phyloP scores from a whole-genome alignment of 805 yeast species.

The Saccharomyces paradoxus region DNA sequence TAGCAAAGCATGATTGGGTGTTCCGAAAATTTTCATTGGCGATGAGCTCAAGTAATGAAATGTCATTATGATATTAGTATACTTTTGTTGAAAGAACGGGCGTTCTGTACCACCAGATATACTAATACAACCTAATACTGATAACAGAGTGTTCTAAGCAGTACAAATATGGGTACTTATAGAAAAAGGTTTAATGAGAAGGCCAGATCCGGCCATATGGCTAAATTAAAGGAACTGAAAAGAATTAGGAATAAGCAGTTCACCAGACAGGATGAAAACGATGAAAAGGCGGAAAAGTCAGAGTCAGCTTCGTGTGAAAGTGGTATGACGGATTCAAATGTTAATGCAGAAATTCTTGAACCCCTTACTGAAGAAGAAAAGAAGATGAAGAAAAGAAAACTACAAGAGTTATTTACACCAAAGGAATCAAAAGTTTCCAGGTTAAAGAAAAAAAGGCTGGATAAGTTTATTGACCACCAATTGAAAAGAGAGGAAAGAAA shows the following conservation, averaged over 20 bases:
- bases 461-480: constrained; percentile 88
- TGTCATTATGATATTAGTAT: neutral
- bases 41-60: neutral
- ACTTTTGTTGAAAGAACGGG: neutral
- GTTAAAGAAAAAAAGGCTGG: constrained; percentile 71
- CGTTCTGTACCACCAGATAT: neutral
- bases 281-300: constrained; percentile 21
- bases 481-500: constrained; percentile 82
- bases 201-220: constrained; percentile 77
- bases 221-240: constrained; percentile 65
- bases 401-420: constrained; percentile 52
- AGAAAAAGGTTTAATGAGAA: constrained; percentile 75
- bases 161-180: constrained; percentile 61
- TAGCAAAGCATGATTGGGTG: neutral
- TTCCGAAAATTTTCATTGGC: neutral
- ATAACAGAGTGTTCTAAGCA: neutral
- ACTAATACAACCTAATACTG: neutral
- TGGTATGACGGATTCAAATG: constrained; percentile 29
- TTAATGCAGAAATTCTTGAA: constrained; percentile 53
- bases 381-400: constrained; percentile 52
- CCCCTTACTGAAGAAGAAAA: constrained; percentile 62
- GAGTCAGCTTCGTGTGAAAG: constrained; percentile 10
- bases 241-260: constrained; percentile 64
- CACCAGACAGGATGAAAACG: constrained; percentile 40
- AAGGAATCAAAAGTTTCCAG: constrained; percentile 61